These are phyloP conservation scores for Geotrichum klebahnii DNA, from an alignment of 1,139 yeast species.

Conservation along the genomic window DNA sequence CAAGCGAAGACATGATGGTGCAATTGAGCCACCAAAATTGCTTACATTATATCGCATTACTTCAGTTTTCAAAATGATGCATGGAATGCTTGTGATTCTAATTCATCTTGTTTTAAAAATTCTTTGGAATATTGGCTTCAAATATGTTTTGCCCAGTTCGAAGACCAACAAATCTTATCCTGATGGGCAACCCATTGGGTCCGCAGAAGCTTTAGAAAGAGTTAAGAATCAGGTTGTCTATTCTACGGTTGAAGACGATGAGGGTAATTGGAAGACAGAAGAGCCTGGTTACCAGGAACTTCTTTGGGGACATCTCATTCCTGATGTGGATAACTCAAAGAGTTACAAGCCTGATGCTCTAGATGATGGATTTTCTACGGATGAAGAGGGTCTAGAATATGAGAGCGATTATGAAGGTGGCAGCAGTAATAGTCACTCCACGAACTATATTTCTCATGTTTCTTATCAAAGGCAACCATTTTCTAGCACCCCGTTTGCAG, in stretches of 20 bases:
- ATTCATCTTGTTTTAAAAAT: conserved; percentile 9
- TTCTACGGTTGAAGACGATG: conserved; percentile 16
- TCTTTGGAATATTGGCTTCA: conserved; percentile 13
- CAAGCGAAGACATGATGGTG: background rate
- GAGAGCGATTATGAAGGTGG: conserved; percentile 24
- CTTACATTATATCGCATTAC: conserved; percentile 11
- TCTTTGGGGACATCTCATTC: conserved; percentile 28
- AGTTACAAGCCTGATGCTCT: conserved; percentile 28
- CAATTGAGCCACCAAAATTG: conserved; percentile 1
- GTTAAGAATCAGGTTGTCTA: conserved; percentile 25
- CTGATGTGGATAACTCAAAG: conserved; percentile 30
- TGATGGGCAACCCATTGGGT: conserved; percentile 1
- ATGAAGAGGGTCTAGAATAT: conserved; percentile 26
- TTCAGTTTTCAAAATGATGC: conserved; percentile 12
- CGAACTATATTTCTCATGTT: conserved; percentile 16
- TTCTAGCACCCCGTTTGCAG: conserved; percentile 2
- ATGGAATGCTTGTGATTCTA: conserved; percentile 9
- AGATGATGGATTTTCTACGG: conserved; percentile 24
- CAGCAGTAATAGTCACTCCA: conserved; percentile 12
- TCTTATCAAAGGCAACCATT: conserved; percentile 10
- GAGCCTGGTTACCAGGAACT: conserved; percentile 22
- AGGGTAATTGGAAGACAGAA: conserved; percentile 13
- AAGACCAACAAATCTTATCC: background rate
- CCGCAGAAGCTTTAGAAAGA: conserved; percentile 17
- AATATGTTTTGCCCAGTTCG: conserved; percentile 9